Conservation (phyloP, 148 eudicot species). For the Nepenthes gracilis region DNA sequence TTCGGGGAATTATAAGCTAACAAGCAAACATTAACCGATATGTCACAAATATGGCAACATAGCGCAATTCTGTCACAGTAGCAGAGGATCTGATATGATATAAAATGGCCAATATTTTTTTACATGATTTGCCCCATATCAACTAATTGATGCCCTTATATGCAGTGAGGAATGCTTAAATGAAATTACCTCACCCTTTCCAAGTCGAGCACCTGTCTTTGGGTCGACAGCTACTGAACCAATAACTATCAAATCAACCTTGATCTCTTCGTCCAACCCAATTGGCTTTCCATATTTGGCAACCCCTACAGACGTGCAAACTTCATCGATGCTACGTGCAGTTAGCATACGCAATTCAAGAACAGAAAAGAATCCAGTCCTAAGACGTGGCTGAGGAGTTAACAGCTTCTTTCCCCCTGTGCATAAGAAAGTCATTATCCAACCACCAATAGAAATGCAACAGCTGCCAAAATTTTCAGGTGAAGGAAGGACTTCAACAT, state of each 20-base stretch:
- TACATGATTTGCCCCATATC: too few relatives aligned
- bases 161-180: not conserved
- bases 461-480: not conserved
- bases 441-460: not conserved
- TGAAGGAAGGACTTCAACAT: too few relatives aligned
- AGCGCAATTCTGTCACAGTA: too few relatives aligned
- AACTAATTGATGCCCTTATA: too few relatives aligned
- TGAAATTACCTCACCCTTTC: conserved; percentile 90
- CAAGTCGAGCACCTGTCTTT: conserved; percentile 86
- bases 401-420: conserved; percentile 65
- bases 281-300: conserved; percentile 88
- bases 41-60: too few relatives aligned
- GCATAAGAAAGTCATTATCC: not conserved
- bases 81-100: too few relatives aligned
- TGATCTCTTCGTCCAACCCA: conserved; percentile 80
- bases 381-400: conserved; percentile 94
- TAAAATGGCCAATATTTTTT: too few relatives aligned
- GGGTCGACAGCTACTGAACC: conserved; percentile 96
- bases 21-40: too few relatives aligned
- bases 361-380: conserved; percentile 92
- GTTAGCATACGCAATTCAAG: conserved; percentile 46
- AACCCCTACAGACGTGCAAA: conserved; percentile 87
- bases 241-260: conserved; percentile 77
- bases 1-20: too few relatives aligned
- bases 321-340: conserved; percentile 63